phyloP scores from a whole-genome alignment of 352 stramenopile genomes.

The Phytopythium cucurbitacearum region DNA sequence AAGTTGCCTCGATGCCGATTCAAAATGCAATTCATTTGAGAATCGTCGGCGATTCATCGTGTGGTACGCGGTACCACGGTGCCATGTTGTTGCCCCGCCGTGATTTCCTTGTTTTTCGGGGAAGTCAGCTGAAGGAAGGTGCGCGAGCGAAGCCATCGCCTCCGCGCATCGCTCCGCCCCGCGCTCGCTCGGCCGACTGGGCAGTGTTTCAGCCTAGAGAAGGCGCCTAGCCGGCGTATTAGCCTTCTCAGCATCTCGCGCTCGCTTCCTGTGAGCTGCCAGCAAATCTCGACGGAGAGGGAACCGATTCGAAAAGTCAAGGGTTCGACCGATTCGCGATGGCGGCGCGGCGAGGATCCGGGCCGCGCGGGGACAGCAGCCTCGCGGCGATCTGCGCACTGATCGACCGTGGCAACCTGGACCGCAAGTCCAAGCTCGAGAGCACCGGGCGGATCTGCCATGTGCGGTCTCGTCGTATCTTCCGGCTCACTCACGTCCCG shows the following conservation, averaged over 20 bases:
- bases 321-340: not conserved
- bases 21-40: constrained; percentile 2
- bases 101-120: too few relatives aligned
- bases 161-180: too few relatives aligned
- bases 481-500: not conserved
- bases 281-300: not conserved
- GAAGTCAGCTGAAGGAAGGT: too few relatives aligned
- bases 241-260: constrained; percentile 2
- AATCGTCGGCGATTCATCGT: not conserved
- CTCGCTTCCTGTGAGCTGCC: not conserved
- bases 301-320: not conserved
- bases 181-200: too few relatives aligned
- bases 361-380: constrained; percentile 37
- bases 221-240: not conserved
- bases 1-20: too few relatives aligned
- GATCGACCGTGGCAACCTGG: constrained; percentile 76
- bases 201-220: too few relatives aligned
- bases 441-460: constrained; percentile 80
- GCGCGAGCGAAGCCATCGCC: too few relatives aligned
- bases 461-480: constrained; percentile 21
- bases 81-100: too few relatives aligned
- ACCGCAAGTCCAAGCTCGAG: constrained; percentile 87
- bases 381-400: constrained; percentile 79
- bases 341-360: constrained; percentile 25
- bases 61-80: too few relatives aligned